A percentile compares a stretch with the other conserved stretches of the same genome.
Conservation (phyloP, 768 basidiomycete genomes). For the Lactifluus piperatus region DNA sequence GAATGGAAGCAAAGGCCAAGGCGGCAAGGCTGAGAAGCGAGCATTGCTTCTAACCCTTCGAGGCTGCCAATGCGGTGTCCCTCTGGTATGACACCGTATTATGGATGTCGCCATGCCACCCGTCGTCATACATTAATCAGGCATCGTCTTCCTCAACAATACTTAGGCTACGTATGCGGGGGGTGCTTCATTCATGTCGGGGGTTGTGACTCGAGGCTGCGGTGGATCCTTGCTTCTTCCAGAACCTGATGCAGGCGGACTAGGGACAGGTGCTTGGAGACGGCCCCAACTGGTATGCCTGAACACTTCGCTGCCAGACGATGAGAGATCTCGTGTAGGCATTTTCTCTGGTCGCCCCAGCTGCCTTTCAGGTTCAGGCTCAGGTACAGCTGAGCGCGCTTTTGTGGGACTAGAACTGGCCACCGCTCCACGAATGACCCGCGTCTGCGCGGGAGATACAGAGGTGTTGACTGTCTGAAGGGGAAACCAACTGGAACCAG, state of each 20-base stretch:
- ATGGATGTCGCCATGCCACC: too few species aligned
- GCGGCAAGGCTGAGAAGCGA: too few species aligned
- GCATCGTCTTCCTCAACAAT: not conserved
- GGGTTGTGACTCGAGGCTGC: not conserved
- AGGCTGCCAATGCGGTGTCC: too few species aligned
- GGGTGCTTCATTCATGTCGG: not conserved
- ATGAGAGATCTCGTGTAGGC: not conserved
- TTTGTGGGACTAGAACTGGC: not conserved
- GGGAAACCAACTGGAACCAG: not conserved
- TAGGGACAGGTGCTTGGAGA: not conserved
- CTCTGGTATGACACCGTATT: too few species aligned
- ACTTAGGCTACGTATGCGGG: conserved; percentile 12
- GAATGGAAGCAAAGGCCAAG: too few species aligned
- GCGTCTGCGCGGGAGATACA: not conserved
- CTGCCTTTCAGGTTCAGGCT: not conserved
- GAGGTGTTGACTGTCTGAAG: conserved; percentile 7
- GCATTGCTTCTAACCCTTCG: too few species aligned
- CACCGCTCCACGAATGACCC: not conserved
- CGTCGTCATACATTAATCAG: not conserved
- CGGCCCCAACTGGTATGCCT: conserved; percentile 1
- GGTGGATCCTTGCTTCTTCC: not conserved
- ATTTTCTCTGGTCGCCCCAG: not conserved
- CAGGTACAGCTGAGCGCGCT: not conserved
- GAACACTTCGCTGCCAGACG: not conserved
- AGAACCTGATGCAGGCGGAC: not conserved